A percentile compares a stretch with the other conserved stretches of the same genome.
phyloP scores from a whole-genome alignment of 352 stramenopile genomes.

The Aphanomyces stellatus region DNA sequence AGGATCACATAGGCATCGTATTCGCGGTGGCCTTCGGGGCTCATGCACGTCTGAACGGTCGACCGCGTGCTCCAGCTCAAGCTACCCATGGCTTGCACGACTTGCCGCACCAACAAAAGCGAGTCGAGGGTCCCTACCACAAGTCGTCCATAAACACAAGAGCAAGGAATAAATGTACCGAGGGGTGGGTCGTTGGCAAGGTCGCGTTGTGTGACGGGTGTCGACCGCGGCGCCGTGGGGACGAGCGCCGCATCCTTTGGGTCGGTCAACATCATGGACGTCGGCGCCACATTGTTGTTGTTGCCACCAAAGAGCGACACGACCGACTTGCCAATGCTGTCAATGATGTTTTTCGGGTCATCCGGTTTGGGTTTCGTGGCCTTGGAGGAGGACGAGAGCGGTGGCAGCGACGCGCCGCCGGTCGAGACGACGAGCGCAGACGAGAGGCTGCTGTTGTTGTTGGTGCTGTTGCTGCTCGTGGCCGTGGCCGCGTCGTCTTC shows the following conservation, averaged over 20 bases:
- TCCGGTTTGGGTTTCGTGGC: not conserved
- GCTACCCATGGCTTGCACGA: conserved; percentile 75
- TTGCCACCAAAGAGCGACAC: conserved; percentile 16
- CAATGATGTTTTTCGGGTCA: conserved; percentile 6
- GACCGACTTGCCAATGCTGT: conserved; percentile 13
- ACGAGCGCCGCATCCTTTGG: not conserved
- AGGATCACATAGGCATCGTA: conserved; percentile 80
- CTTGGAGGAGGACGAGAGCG: not conserved
- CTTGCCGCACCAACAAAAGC: conserved; percentile 71
- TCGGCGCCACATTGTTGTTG: not conserved
- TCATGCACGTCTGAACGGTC: conserved; percentile 69
- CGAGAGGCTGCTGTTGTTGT: not conserved
- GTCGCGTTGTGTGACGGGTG: conserved; percentile 68
- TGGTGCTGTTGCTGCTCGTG: not conserved
- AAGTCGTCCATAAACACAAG: conserved; percentile 7
- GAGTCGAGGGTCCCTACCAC: conserved; percentile 62
- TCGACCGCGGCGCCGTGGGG: conserved; percentile 54
- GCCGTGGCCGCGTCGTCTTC: conserved; percentile 24
- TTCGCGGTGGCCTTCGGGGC: conserved; percentile 62
- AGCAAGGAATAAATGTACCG: conserved; percentile 34
- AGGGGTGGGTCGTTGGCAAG: conserved; percentile 39
- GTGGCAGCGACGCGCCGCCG: not conserved
- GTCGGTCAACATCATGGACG: not conserved
- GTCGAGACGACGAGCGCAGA: not conserved
- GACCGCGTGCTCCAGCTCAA: conserved; percentile 76